Evolutionary conservation across 768 basidiomycete genomes (phyloP), one percentile per base, ranked within the genome.

Genomic region (Tylopilus rubrobrunneus): DNA sequence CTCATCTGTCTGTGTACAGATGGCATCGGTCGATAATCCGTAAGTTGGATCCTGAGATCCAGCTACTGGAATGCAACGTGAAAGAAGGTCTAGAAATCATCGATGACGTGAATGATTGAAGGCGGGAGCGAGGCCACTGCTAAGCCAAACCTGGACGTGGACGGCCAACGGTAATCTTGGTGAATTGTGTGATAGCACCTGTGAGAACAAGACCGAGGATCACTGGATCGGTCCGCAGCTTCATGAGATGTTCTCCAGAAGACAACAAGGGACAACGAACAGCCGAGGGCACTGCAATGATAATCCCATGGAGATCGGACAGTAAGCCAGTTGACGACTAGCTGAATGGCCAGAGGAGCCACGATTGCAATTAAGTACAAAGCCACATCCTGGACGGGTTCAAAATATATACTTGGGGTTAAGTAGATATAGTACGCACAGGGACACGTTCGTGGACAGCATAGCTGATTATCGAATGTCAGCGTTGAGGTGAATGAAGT

Each of bases 301-400:
- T 87, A 73, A 64, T 97, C 95, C 93, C 94, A 98, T 75, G 83
- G 84, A 3, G 84, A 87, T n/a, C 87, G 80, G 28, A 92, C 74
- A 21, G 91, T 86, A 14, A 89, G 46, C 21, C 84, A 53, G 60
- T 90, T 89, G 60, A 95, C 78, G 19, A 83, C 59, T 19, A 85
- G 77, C 63, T 91, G 83, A 41, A 92, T 71, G 43, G 83, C 62
- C 21, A 91, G 66, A 0, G 95, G 95, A 3, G 89, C 76, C 3
- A 85, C 81, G 27, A 79, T 45, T 11, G 79, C 77, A 48, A 85
- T 81, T 12, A 83, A 57, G 59, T 77, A 78, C 7, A 85, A 63
- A 15, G 78, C 81, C 42, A 72, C 19, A 60, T 77, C 68, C 81
- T 84, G 53, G 4, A 29, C 17, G 45, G 34, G 27, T 48, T 17